Evolutionary conservation across 371 early-diverging fungal genomes (phyloP).

Genomic region (Mortierella sp.): DNA sequence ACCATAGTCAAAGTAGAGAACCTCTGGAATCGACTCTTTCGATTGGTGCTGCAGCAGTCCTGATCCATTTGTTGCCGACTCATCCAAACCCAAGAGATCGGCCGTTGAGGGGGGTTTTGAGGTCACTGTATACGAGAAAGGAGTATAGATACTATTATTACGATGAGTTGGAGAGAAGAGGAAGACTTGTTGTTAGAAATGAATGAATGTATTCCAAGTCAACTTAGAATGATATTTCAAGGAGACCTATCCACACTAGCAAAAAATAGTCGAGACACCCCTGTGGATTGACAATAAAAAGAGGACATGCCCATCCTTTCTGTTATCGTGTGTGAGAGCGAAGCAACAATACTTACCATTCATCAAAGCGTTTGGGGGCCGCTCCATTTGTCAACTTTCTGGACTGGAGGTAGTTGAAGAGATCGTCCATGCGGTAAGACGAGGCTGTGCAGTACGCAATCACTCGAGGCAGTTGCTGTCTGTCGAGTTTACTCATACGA

Average conservation of each 20-base stretch:
- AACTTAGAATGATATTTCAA: constrained; percentile 11
- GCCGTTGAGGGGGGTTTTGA: constrained; percentile 57
- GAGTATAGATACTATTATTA: constrained; percentile 56
- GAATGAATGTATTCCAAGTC: constrained; percentile 12
- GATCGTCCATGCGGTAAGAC: constrained; percentile 60
- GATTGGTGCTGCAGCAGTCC: constrained; percentile 32
- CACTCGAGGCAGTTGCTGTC: constrained; percentile 71
- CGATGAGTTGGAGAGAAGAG: neutral
- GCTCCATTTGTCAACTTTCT: constrained; percentile 43
- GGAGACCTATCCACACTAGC: neutral
- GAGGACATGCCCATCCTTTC: neutral
- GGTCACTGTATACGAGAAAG: constrained; percentile 47
- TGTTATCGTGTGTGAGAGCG: neutral
- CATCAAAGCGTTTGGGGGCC: constrained; percentile 60
- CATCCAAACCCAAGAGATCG: constrained; percentile 55
- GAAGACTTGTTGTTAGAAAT: neutral
- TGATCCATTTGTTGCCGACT: constrained; percentile 31
- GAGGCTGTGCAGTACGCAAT: constrained; percentile 94
- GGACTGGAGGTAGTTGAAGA: constrained; percentile 62
- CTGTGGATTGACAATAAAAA: neutral
- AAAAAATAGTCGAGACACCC: neutral
- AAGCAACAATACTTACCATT: constrained; percentile 55
- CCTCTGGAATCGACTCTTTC: constrained; percentile 70
- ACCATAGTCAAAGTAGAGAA: constrained; percentile 94
- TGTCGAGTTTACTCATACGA: constrained; percentile 58